phyloP scores from a whole-genome alignment of 306 rosid species.

The Lotus japonicus region DNA sequence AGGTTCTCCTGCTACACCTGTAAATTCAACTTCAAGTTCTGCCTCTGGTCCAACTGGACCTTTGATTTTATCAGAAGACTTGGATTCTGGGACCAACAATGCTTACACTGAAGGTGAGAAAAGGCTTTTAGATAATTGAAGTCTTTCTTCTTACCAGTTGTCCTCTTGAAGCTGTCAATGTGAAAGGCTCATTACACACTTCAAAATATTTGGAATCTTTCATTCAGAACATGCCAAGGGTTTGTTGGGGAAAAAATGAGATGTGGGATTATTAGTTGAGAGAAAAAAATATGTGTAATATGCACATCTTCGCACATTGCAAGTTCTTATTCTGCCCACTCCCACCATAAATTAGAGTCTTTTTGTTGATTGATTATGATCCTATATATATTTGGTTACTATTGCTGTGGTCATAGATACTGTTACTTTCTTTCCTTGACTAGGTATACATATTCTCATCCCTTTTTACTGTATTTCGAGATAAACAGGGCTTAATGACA shows the following conservation, averaged over 20 bases:
- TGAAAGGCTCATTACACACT: not conserved
- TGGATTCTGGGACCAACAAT: slow-evolving; percentile 52
- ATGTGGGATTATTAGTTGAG: not conserved
- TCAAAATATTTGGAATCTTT: not conserved
- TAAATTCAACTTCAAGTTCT: slow-evolving; percentile 71
- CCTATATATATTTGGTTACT: not conserved
- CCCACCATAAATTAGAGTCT: not conserved
- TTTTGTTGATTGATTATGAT: not conserved
- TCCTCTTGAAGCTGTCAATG: not conserved
- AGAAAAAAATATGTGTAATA: not conserved
- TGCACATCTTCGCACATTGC: slow-evolving; percentile 4
- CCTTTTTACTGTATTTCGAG: slow-evolving; percentile 18
- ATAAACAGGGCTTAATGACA: slow-evolving; percentile 43
- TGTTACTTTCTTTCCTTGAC: slow-evolving; percentile 17
- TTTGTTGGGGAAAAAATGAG: not conserved
- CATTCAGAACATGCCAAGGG: not conserved
- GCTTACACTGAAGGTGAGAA: slow-evolving; percentile 42
- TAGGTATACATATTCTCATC: slow-evolving; percentile 22
- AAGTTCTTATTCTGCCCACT: not conserved
- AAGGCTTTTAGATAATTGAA: slow-evolving; percentile 32
- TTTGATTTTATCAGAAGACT: slow-evolving; percentile 54
- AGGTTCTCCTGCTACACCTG: slow-evolving; percentile 63
- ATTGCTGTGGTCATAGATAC: not conserved
- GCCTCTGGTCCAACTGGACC: slow-evolving; percentile 48
- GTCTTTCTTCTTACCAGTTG: slow-evolving; percentile 6